phyloP scores from a whole-genome alignment of 257 asterid species.

The Solanum sparsipilum region DNA sequence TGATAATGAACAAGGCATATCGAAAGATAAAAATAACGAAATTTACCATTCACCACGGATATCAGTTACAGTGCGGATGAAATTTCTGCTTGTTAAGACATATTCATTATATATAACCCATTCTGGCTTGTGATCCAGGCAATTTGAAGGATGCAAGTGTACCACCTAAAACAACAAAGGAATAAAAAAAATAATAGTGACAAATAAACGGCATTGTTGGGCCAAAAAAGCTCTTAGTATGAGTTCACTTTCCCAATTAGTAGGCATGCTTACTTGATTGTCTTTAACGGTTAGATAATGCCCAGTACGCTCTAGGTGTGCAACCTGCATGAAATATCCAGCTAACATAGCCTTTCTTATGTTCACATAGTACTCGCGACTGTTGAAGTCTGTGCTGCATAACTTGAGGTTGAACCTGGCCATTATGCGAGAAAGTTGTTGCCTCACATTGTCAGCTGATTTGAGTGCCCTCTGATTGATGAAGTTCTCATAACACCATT shows the following conservation, averaged over 20 bases:
- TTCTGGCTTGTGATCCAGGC: slow-evolving; percentile 93
- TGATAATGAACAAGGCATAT: background rate
- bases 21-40: background rate
- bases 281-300: slow-evolving; percentile 94
- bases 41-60: slow-evolving; percentile 93
- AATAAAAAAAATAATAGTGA: background rate
- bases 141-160: slow-evolving; percentile 88
- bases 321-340: slow-evolving; percentile 99
- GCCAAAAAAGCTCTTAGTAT: background rate
- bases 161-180: slow-evolving; percentile 42
- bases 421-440: slow-evolving; percentile 93
- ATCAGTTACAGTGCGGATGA: slow-evolving; percentile 90
- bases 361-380: slow-evolving; percentile 88
- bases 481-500: slow-evolving; percentile 91
- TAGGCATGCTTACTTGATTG: slow-evolving; percentile 52
- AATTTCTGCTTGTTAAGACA: slow-evolving; percentile 86
- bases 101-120: slow-evolving; percentile 95
- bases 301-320: slow-evolving; percentile 85
- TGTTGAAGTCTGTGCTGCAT: slow-evolving; percentile 96
- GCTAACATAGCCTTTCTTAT: slow-evolving; percentile 99
- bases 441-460: slow-evolving; percentile 92
- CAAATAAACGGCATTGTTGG: background rate
- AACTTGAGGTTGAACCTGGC: slow-evolving; percentile 79
- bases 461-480: slow-evolving; percentile 72
- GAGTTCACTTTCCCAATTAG: background rate